phyloP scores from a whole-genome alignment of 139 green algal species.

The Pseudopediastrum boryanum region DNA sequence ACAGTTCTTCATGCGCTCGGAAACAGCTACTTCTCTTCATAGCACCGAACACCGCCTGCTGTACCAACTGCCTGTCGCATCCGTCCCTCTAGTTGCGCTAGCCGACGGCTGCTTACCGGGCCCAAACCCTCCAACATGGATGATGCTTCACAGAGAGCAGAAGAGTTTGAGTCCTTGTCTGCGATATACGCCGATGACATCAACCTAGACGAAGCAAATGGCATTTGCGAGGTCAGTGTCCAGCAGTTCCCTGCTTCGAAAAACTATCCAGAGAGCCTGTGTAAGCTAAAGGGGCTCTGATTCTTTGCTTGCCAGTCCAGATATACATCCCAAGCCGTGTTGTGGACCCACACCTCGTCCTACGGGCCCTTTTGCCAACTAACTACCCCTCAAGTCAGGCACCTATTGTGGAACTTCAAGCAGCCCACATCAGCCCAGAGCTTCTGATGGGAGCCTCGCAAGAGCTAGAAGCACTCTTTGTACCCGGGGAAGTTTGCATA shows the following conservation, averaged over 20 bases:
- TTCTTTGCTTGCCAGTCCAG: conserved; percentile 21
- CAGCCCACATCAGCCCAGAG: conserved; percentile 36
- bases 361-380: conserved; percentile 53
- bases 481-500: conserved; percentile 64
- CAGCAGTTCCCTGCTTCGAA: neutral
- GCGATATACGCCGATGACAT: conserved; percentile 71
- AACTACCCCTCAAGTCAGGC: conserved; percentile 59
- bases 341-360: conserved; percentile 23
- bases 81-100: too few relatives aligned
- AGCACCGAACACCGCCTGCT: too few relatives aligned
- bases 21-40: too few relatives aligned
- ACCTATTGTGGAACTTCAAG: conserved; percentile 60
- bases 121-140: conserved; percentile 10
- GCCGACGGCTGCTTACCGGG: too few relatives aligned
- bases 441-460: neutral
- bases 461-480: neutral
- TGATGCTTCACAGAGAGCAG: conserved; percentile 45
- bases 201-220: conserved; percentile 12
- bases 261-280: neutral
- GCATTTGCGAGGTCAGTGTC: conserved; percentile 23
- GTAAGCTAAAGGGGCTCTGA: neutral
- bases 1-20: too few relatives aligned
- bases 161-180: conserved; percentile 65
- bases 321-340: conserved; percentile 46
- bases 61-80: too few relatives aligned